phyloP scores from a whole-genome alignment of 2,329 filamentous ascomycete species.

The Dactylellina parvicollis region DNA sequence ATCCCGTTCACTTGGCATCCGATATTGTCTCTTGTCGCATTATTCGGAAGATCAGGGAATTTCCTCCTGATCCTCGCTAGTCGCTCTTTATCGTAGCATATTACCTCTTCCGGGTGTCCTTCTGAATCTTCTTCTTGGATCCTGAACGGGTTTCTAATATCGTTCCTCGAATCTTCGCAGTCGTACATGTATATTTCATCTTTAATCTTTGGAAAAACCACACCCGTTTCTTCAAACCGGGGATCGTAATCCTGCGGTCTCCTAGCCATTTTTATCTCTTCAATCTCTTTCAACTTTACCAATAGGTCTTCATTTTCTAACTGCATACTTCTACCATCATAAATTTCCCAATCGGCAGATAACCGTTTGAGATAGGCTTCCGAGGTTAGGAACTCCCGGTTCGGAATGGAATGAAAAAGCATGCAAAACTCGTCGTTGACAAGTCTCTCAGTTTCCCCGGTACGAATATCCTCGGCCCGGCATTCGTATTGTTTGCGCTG shows the following conservation, averaged over 20 bases:
- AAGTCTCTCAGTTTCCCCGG: not conserved
- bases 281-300: not conserved
- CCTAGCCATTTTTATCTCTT: not conserved
- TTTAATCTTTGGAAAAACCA: not conserved
- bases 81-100: not conserved
- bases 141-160: not conserved
- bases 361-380: not conserved
- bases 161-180: not conserved
- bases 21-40: too few relatives aligned
- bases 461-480: not conserved
- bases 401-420: not conserved
- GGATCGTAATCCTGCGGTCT: not conserved
- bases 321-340: not conserved
- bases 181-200: not conserved
- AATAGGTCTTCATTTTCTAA: too few relatives aligned
- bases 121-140: not conserved
- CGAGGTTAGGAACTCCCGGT: not conserved
- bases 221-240: not conserved
- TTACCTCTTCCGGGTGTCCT: too few relatives aligned
- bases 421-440: not conserved
- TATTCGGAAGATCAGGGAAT: not conserved
- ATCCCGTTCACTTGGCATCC: not conserved
- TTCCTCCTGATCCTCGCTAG: not conserved
- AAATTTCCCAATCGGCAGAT: not conserved
- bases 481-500: not conserved